These are phyloP conservation scores for Endocarpon pusillum DNA, from an alignment of 495 filamentous ascomycete genomes.

Conservation along the genomic window DNA sequence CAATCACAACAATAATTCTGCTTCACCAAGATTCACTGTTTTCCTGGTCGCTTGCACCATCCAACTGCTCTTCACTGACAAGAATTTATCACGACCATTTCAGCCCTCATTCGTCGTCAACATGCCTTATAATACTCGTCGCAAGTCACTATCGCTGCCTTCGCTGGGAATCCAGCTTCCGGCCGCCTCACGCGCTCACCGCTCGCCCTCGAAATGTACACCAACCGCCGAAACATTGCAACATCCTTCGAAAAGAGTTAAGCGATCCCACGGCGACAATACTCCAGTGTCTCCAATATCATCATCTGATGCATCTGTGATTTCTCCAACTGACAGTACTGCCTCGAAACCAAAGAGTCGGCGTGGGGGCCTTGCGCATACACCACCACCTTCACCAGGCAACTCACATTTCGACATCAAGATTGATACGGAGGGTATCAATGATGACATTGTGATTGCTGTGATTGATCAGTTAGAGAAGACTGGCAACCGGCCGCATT, in stretches of 20 bases:
- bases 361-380: constrained; percentile 44
- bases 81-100: too few species aligned
- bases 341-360: constrained; percentile 29
- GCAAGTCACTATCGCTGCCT: constrained; percentile 88
- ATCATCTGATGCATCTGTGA: constrained; percentile 16
- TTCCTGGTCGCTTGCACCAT: too few species aligned
- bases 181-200: constrained; percentile 48
- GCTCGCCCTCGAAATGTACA: constrained; percentile 45
- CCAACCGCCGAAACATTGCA: constrained; percentile 32
- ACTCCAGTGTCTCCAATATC: constrained; percentile 36
- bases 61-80: too few species aligned
- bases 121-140: constrained; percentile 96
- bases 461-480: constrained; percentile 83
- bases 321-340: constrained; percentile 18
- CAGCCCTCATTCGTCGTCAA: too few species aligned
- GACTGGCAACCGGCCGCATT: constrained; percentile 81
- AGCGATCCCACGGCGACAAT: constrained; percentile 58
- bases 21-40: too few species aligned
- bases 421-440: constrained; percentile 77
- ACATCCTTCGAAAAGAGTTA: constrained; percentile 68
- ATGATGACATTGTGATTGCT: constrained; percentile 85
- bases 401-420: constrained; percentile 34
- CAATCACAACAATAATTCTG: too few species aligned
- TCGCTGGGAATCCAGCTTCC: constrained; percentile 88
- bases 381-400: constrained; percentile 73